Evolutionary conservation across 2,329 filamentous ascomycete species (phyloP), one percentile per base, ranked within the genome.

Genomic region (Calonectria leucothoes): DNA sequence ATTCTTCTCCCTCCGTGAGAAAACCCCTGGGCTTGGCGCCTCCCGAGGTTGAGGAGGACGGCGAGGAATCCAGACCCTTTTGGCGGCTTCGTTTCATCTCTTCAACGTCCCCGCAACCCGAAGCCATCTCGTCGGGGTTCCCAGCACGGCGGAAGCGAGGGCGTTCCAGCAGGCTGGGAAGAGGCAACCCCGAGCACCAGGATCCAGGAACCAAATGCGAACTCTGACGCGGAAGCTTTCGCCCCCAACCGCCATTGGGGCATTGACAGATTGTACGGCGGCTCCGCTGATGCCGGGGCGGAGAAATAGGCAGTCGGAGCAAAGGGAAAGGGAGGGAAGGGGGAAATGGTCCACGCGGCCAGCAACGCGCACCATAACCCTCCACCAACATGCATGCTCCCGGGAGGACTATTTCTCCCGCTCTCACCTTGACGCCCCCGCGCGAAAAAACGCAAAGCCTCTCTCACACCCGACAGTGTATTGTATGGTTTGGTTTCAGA

Each of bases 21-120:
- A 49, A 45, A 37, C 70, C 70, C 65, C 70, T 72, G 65, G 65
- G 70, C 64, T 55, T 59, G 45, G 57, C 57, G 48, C 57, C 65
- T 55, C 49, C 57, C 45, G 74, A 71, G 75, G 55, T 64, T 73
- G 51, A 65, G 55, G 65, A 48, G 35, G 64, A 73, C 64, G 67
- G 70, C 68, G 39, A 67, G 51, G 63, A 49, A 70, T 74, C 75
- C 66, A 75, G 75, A 66, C 76, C 61, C 29, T 59, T 73, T 70
- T 52, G 45, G 17, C 48, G 51, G 23, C 39, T 64, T 57, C 59
- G 66, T 72, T 79, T 74, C 39, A 52, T 68, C 23, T 69, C 45
- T 59, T 49, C 68, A 79, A 74, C 76, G 71, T 73, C 64, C 49
- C 31, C 39, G 37, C 61, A 39, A 57, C 25, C 31, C 39, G 61